Base-by-base conservation (phyloP, 2,329 filamentous ascomycete genomes). In the Achaetomium macrosporum region DNA sequence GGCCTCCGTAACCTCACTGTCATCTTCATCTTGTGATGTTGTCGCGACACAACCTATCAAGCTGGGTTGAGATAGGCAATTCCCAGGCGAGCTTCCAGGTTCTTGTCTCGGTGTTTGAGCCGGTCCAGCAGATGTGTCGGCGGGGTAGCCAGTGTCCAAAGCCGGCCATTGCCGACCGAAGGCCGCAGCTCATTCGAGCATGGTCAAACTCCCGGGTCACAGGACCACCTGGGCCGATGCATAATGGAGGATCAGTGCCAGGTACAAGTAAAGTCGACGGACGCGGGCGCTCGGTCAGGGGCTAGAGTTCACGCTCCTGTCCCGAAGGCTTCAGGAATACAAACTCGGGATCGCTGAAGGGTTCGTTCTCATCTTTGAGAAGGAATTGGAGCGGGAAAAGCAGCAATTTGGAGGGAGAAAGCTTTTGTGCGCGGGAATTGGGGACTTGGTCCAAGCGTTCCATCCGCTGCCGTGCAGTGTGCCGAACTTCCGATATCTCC, bases 81-180 rank as follows among this genome's bases (percentile, higher is more conserved):
- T n/a, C 25, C 17, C 16, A 20, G 25, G 6, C 10, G 19, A 37
- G 16, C 25, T 37, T 12, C n/a, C n/a, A n/a, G n/a, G n/a, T 11
- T 15, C 11, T 35, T 35, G 33, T 12, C 33, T 50, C 44, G 47
- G 20, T 48, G 41, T 39, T 43, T 43, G 41, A 50, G 41, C 53
- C 51, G 57, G 53, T 41, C 45, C 44, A 51, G 58, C 42, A 55
- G 57, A 52, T 49, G 42, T 40, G 39, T 17, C 41, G 47, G 45
- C 37, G 46, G 44, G 56, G 56, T 54, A 61, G 52, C 60, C 60
- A 59, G 59, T 58, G 19, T 37, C 2, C 53, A 58, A 60, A 67
- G 68, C 67, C 67, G 67, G 57, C 61, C 67, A 69, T 69, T 69
- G 67, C 68, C 68, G 66, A 55, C 50, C 51, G 51, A 61, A 61